A percentile compares a stretch with the other conserved stretches of the same genome.
phyloP scores from a whole-genome alignment of 495 filamentous ascomycete species.

The Aspergillus sclerotioniger region DNA sequence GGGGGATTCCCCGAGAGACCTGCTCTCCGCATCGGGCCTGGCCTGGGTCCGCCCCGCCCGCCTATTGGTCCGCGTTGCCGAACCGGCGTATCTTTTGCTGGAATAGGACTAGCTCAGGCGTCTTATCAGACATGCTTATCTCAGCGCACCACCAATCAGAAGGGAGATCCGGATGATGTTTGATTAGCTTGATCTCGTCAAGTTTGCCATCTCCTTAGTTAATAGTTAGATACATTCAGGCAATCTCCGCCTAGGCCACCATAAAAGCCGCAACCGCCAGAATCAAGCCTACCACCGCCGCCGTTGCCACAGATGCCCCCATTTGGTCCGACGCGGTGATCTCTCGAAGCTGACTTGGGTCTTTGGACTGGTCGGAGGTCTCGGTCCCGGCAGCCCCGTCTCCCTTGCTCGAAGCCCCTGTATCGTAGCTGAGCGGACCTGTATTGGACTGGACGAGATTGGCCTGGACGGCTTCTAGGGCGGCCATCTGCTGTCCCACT shows the following conservation, averaged over 20 bases:
- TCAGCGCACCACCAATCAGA: neutral
- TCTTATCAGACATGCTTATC: neutral
- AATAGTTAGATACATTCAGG: too few species aligned
- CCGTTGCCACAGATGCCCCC: conserved; percentile 61
- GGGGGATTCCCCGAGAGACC: neutral
- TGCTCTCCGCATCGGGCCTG: neutral
- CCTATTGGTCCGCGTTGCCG: neutral
- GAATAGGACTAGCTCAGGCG: neutral
- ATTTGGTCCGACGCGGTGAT: conserved; percentile 55
- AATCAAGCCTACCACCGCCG: conserved; percentile 30
- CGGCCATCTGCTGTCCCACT: conserved; percentile 67
- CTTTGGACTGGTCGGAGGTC: conserved; percentile 1
- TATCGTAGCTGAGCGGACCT: conserved; percentile 55
- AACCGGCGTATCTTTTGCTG: neutral
- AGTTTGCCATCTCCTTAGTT: too few species aligned
- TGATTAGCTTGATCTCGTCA: too few species aligned
- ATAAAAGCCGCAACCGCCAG: neutral
- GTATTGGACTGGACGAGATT: conserved; percentile 41
- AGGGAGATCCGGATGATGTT: too few species aligned
- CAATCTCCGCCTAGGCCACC: neutral
- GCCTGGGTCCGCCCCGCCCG: neutral
- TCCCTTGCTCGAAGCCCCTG: conserved; percentile 68
- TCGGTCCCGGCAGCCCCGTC: conserved; percentile 55
- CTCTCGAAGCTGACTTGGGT: conserved; percentile 11
- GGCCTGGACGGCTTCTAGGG: conserved; percentile 60